Conservation (phyloP, 2,329 filamentous ascomycete species). For the Fusarium floridanum region DNA sequence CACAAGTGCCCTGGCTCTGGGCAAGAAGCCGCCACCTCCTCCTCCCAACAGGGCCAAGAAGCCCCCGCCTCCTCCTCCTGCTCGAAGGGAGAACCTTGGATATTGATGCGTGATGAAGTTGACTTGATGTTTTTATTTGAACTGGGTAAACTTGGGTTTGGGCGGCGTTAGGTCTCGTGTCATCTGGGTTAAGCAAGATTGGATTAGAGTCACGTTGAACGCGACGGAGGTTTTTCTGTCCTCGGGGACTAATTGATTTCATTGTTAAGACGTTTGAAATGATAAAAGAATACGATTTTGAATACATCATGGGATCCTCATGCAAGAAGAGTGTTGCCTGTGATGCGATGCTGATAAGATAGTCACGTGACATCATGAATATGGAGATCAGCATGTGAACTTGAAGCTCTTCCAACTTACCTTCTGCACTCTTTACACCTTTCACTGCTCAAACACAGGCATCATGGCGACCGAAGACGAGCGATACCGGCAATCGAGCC, state of each 20-base stretch:
- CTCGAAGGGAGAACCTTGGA: slow-evolving; percentile 48
- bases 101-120: slow-evolving; percentile 28
- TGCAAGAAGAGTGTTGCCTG: not conserved
- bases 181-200: slow-evolving; percentile 17
- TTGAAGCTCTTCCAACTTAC: not conserved
- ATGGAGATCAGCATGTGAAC: slow-evolving; percentile 5
- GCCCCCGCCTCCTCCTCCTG: slow-evolving; percentile 53
- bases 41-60: slow-evolving; percentile 62
- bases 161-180: slow-evolving; percentile 33
- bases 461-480: slow-evolving; percentile 87
- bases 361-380: slow-evolving; percentile 22
- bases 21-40: slow-evolving; percentile 68
- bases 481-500: slow-evolving; percentile 88
- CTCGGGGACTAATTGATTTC: slow-evolving; percentile 35
- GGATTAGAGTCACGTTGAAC: slow-evolving; percentile 38
- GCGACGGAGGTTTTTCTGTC: slow-evolving; percentile 25
- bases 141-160: slow-evolving; percentile 8
- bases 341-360: not conserved
- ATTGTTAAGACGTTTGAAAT: not conserved
- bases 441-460: slow-evolving; percentile 10
- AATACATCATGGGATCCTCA: not conserved
- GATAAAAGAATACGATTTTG: not conserved
- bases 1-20: slow-evolving; percentile 48
- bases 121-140: slow-evolving; percentile 3
- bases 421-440: not conserved